Evolutionary conservation across 179 eudicot genomes (phyloP), one percentile per base, ranked within the genome.

Genomic region (Sideroxylon spinosum): DNA sequence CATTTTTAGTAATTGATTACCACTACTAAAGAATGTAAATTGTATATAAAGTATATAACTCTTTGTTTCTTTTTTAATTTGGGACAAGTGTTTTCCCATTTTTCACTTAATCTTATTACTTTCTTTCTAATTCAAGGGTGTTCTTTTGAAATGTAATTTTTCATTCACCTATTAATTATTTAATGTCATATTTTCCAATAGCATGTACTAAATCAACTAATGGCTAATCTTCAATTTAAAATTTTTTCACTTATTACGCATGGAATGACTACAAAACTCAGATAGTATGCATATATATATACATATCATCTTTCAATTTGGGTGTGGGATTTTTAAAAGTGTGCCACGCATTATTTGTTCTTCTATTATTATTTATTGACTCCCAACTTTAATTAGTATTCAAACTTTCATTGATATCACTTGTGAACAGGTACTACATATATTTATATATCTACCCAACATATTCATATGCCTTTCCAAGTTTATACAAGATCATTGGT

Each of bases 291-390:
- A 14, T 4, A 46, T 12, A 16, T 4, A 66, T 13, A 17, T 46
- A 11, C 2, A 11, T 14, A 11, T 55, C 65, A 61, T 20, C 23
- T 7, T 52, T 70, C 32, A 37, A 1, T 6, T 37, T 1, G 44
- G 44, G 44, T 37, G 23, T 49, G 59, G 22, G 23, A 16, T 16
- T 14, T 9, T 4, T 71, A 22, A 23, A 25, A 61, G 16, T 53
- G 62, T 72, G 19, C 62, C 59, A 13, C 25, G 46, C 20, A 53
- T 52, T 71, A 71, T 16, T 50, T 71, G 28, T 52, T 25, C 75
- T 71, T 71, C 44, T 20, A 71, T 37, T 37, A 37, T 37, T 37
- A 37, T 37, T 19, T 68, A 0, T 2, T 1, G 65, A 65, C 46
- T 22, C 66, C 69, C 17, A 29, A 23, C 16, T 14, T 62, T 62